Evolutionary conservation across 805 yeast genomes (phyloP).

Genomic region (Kodamaea nitidulidarum): DNA sequence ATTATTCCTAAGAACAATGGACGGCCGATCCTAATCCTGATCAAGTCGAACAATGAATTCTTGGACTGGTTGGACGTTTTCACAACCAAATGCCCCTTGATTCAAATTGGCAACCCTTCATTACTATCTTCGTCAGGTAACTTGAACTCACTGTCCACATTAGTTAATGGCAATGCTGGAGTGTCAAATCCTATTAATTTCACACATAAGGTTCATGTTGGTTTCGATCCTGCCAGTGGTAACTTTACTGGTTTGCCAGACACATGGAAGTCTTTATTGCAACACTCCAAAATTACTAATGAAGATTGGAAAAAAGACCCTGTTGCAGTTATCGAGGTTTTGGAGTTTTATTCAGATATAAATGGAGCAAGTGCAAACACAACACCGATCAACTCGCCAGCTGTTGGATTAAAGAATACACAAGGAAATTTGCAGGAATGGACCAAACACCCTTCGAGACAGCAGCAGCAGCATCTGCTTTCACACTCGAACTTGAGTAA

Average conservation of each 20-base stretch:
- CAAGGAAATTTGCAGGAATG: constrained; percentile 37
- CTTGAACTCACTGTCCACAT: constrained; percentile 7
- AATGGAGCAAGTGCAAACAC: constrained; percentile 36
- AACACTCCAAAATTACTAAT: constrained; percentile 56
- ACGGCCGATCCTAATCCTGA: constrained; percentile 67
- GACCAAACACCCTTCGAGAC: constrained; percentile 31
- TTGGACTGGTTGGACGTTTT: constrained; percentile 90
- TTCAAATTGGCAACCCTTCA: constrained; percentile 30
- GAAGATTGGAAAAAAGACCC: constrained; percentile 64
- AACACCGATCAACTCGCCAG: constrained; percentile 28
- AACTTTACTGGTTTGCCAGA: constrained; percentile 55
- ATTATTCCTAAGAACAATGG: constrained; percentile 51
- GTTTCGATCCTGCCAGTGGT: constrained; percentile 74
- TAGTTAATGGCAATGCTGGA: constrained; percentile 30
- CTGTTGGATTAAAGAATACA: constrained; percentile 13
- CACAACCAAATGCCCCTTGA: constrained; percentile 68
- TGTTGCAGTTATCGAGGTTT: constrained; percentile 58
- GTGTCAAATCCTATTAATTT: constrained; percentile 93
- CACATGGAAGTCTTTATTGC: constrained; percentile 52
- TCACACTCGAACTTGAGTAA: constrained; percentile 4
- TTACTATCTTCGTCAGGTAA: constrained; percentile 1
- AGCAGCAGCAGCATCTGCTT: constrained; percentile 5
- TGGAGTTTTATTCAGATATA: constrained; percentile 50
- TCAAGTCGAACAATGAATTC: constrained; percentile 75
- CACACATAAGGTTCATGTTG: constrained; percentile 89